Evolutionary conservation across 2,329 filamentous ascomycete genomes (phyloP).

Genomic region (Boeremia exigua): DNA sequence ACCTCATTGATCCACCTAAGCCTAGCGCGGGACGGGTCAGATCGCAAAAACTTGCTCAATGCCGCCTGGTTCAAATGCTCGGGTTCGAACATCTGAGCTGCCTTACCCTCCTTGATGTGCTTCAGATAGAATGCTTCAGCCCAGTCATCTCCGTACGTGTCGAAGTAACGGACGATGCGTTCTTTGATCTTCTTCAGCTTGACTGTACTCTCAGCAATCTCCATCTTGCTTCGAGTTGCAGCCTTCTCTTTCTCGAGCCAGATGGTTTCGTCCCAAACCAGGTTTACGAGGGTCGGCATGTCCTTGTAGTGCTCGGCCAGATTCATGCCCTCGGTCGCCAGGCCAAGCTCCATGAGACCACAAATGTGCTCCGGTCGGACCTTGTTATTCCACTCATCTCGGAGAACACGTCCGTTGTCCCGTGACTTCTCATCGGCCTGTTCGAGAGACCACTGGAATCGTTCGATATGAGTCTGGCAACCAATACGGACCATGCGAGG

Average conservation of each 20-base stretch:
- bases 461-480: slow-evolving; percentile 65
- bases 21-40: slow-evolving; percentile 73
- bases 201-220: slow-evolving; percentile 41
- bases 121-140: slow-evolving; percentile 81
- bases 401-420: slow-evolving; percentile 57
- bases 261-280: slow-evolving; percentile 54
- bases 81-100: slow-evolving; percentile 63
- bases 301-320: slow-evolving; percentile 69
- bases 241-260: slow-evolving; percentile 46
- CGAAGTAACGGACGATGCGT: slow-evolving; percentile 61
- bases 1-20: slow-evolving; percentile 97
- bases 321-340: slow-evolving; percentile 63
- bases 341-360: slow-evolving; percentile 56
- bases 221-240: slow-evolving; percentile 42
- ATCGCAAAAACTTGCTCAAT: slow-evolving; percentile 79
- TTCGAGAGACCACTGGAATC: slow-evolving; percentile 63
- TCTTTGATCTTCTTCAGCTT: slow-evolving; percentile 54
- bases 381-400: slow-evolving; percentile 48
- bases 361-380: slow-evolving; percentile 52
- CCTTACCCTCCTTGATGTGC: slow-evolving; percentile 65
- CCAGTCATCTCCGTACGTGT: slow-evolving; percentile 69
- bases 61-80: slow-evolving; percentile 73
- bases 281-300: slow-evolving; percentile 66
- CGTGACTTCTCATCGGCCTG: slow-evolving; percentile 58
- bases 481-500: slow-evolving; percentile 62